Evolutionary conservation across 2,329 filamentous ascomycete species (phyloP).

Genomic region (Pseudocercospora ulei): DNA sequence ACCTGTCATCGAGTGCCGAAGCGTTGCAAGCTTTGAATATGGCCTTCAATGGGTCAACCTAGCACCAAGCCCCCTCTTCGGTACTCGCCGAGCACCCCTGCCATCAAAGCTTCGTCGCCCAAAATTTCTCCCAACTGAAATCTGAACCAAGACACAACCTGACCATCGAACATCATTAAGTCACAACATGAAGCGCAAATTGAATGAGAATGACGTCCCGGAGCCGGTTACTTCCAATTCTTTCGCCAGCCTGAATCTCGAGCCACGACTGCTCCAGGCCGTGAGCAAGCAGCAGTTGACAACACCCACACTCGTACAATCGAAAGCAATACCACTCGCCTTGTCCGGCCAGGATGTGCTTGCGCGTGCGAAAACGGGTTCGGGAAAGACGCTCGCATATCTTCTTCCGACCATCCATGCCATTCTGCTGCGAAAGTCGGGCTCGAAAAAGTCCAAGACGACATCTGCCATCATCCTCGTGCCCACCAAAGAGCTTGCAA

Average conservation of each 20-base stretch:
- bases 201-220: conserved; percentile 43
- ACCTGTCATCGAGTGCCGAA: no score
- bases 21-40: no score
- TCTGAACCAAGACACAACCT: no score
- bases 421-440: conserved; percentile 67
- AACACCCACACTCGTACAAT: conserved; percentile 79
- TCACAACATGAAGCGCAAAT: conserved; percentile 42
- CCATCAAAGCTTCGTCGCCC: no score
- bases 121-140: no score
- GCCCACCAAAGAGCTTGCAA: conserved; percentile 85
- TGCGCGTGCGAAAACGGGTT: conserved; percentile 86
- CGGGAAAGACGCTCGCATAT: conserved; percentile 96
- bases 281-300: conserved; percentile 75
- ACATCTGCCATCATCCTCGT: conserved; percentile 81
- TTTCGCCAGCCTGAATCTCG: conserved; percentile 71
- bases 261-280: conserved; percentile 75
- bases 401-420: conserved; percentile 77
- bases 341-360: conserved; percentile 82
- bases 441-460: conserved; percentile 39
- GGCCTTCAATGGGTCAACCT: no score
- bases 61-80: no score
- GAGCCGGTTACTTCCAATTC: conserved; percentile 37
- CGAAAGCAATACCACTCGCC: conserved; percentile 75
- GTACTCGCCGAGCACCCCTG: no score
- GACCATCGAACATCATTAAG: no score